phyloP scores from a whole-genome alignment of 306 rosid genomes.

The Rosa rugosa region DNA sequence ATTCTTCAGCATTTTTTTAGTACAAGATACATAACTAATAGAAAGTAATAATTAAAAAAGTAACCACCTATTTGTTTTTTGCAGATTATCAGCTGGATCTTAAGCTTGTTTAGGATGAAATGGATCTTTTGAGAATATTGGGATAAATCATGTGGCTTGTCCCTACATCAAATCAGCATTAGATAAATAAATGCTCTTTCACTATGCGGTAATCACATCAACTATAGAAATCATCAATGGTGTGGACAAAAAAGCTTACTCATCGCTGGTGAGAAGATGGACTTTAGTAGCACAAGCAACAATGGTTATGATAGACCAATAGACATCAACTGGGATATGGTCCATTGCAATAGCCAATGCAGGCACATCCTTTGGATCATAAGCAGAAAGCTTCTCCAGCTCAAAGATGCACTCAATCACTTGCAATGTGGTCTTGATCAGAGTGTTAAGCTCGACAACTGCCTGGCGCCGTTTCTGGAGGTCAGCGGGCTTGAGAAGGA shows the following conservation, averaged over 20 bases:
- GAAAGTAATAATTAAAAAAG: no score
- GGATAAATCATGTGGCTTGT: constrained; percentile 47
- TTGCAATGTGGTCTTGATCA: constrained; percentile 44
- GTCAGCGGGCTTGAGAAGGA: constrained; percentile 33
- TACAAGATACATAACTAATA: no score
- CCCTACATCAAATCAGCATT: constrained; percentile 26
- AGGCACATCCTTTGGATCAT: constrained; percentile 52
- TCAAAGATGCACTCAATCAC: constrained; percentile 46
- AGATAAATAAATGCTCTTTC: background rate
- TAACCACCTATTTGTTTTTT: constrained; percentile 47
- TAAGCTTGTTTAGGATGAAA: constrained; percentile 49
- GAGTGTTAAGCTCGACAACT: constrained; percentile 45
- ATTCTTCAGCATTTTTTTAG: background rate
- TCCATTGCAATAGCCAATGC: constrained; percentile 38
- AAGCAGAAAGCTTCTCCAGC: constrained; percentile 40
- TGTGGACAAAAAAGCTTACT: constrained; percentile 27
- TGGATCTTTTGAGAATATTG: constrained; percentile 56
- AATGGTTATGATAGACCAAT: constrained; percentile 57
- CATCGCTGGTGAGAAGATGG: constrained; percentile 41
- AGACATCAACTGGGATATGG: constrained; percentile 56
- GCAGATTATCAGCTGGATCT: constrained; percentile 38
- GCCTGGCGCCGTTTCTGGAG: constrained; percentile 39
- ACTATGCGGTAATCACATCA: background rate
- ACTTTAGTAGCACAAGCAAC: constrained; percentile 48
- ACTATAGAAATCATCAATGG: background rate